Base-by-base conservation (phyloP, 495 filamentous ascomycete species). In the Neurospora sp. region DNA sequence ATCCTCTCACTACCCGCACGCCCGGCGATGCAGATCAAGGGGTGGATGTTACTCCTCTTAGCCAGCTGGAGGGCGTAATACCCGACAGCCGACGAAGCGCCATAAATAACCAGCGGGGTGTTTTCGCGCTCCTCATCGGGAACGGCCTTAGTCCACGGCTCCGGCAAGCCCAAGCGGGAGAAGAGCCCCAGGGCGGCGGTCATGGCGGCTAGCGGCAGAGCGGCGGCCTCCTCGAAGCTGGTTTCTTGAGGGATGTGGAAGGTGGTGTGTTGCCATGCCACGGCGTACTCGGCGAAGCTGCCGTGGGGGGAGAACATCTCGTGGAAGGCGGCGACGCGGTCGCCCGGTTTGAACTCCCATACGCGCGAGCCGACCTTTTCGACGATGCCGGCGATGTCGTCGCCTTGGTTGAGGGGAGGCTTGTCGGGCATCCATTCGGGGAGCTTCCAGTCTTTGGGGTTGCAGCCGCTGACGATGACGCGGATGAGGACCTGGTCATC, bases 371-470 rank as follows among this genome's bases (percentile, higher is more conserved):
- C 91, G 68, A 92, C 87, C 3, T 80, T 76, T n/a, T 90, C 80
- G 31, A 94, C 85, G 42, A 89, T 83, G 22, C 91, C 91, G 12
- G 90, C 90, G 70, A 93, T 90, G 76, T 93, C 91, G 78, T 94
- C 91, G 42, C 92, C 92, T 68, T 82, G 75, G 80, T 93, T 93
- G 6, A 78, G 45, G 37, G 75, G 59, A 5, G 8, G 73, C 10
- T 16, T 18, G 39, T 39, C 35, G 22, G 61, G 20, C 59, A 72
- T 41, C 5, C 72, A 69, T 1, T 78, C 73, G 8, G 83, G 78
- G 4, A 82, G 35, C 75, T 91, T 93, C 91, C 91, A 93, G 81
- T 95, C 93, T 77, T 94, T 94, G 3, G 93, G 93, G 78, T 94
- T 94, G 27, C 87, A 89, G 22, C 90, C 90, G 45, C 85, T 86